Conservation (phyloP, 805 yeast genomes). For the Debaryomyces prosopidis region DNA sequence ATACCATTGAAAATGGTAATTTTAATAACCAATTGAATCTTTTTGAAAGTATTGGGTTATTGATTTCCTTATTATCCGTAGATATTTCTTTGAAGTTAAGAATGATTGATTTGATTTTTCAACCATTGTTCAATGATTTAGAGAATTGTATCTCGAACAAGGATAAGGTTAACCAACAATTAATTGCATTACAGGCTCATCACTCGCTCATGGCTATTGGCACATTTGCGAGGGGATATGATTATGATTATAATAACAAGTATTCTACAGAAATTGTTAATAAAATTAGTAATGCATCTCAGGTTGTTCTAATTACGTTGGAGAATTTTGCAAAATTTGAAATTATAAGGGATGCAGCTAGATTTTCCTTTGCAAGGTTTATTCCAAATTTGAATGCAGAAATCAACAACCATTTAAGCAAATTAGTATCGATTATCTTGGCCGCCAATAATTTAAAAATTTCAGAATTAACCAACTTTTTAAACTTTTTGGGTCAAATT, state of each 20-base stretch:
- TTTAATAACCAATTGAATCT: constrained; percentile 81
- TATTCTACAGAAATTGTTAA: constrained; percentile 39
- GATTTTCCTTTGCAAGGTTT: constrained; percentile 85
- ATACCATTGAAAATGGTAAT: constrained; percentile 46
- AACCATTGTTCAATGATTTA: constrained; percentile 71
- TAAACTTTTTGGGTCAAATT: constrained; percentile 85
- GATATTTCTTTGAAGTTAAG: constrained; percentile 31
- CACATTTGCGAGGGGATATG: constrained; percentile 85
- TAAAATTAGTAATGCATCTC: constrained; percentile 64
- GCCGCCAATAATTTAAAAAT: constrained; percentile 55
- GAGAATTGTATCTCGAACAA: constrained; percentile 55
- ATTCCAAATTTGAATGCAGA: constrained; percentile 65
- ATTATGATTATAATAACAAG: constrained; percentile 42
- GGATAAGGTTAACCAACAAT: constrained; percentile 38
- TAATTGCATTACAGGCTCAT: constrained; percentile 70
- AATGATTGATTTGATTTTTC: constrained; percentile 65
- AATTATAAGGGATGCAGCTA: constrained; percentile 76
- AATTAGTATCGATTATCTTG: constrained; percentile 64
- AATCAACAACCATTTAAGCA: constrained; percentile 53
- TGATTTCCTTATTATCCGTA: constrained; percentile 51
- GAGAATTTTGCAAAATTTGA: constrained; percentile 70
- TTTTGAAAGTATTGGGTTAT: constrained; percentile 82
- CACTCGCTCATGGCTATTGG: constrained; percentile 88
- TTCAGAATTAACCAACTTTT: constrained; percentile 74
- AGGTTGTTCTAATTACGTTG: constrained; percentile 79